Base-by-base conservation (phyloP, 495 filamentous ascomycete species). In the Penicillium turbatum region DNA sequence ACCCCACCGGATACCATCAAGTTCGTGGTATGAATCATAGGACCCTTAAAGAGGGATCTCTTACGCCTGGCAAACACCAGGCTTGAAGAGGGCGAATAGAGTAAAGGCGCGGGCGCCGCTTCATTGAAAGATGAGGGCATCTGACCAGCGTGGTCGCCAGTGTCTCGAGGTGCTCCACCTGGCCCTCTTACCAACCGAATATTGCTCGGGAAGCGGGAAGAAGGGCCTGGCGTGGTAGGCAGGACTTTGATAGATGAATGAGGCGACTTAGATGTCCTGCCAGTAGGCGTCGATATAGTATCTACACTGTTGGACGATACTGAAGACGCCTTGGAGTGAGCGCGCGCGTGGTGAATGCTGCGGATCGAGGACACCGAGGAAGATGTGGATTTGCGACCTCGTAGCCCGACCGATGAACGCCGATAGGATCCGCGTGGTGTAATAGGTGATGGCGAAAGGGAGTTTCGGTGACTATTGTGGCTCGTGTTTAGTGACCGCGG, bases 331-430 rank as follows among this genome's bases (percentile, higher is more conserved):
- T 96, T 97, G 9, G 90, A 96, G 64, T 96, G 93, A 24, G 85
- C 82, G 64, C 95, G 91, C 46, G 67, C 68, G 48, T 95, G 90
- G 61, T 95, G 91, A 60, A 97, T 89, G 39, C 88, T 93, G 39
- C 92, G 85, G 55, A 97, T 86, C 0, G 90, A 96, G 13, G 90
- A 96, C 17, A 98, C 83, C 9, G 93, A 97, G 2, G 91, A 96
- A 5, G 92, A 97, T 3, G 93, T 97, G 2, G 92, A 97, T 67
- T 96, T 97, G 53, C 93, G 82, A 29, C 93, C 95, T 36, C 92
- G 84, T 16, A 97, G 79, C 37, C 88, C 89, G 19, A 80, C 82
- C 7, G 85, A 85, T 38, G 81, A 76, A 19, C 87, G 88, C 29
- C 92, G 82, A 57, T 92, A 86, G 2, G 88, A 91, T 19, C 88